phyloP scores from a whole-genome alignment of 768 basidiomycete genomes.

The Rickenella mellea region DNA sequence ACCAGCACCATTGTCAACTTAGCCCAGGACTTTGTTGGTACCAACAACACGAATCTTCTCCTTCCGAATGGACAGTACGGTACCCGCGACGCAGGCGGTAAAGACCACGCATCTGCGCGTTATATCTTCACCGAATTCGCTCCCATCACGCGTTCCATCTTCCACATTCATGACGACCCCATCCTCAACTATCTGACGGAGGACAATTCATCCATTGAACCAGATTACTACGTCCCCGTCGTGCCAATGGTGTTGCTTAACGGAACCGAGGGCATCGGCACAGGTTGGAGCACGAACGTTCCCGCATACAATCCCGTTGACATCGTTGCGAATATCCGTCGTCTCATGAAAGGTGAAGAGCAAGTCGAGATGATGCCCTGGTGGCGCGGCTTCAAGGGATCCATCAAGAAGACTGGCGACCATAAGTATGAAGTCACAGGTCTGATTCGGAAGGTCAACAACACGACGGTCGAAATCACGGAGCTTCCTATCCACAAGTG shows the following conservation, averaged over 20 bases:
- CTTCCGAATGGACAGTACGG: slow-evolving; percentile 91
- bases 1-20: slow-evolving; percentile 85
- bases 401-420: slow-evolving; percentile 71
- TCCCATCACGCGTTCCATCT: slow-evolving; percentile 64
- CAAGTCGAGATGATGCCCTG: slow-evolving; percentile 84
- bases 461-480: slow-evolving; percentile 88
- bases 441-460: slow-evolving; percentile 62
- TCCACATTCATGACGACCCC: slow-evolving; percentile 77
- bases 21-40: slow-evolving; percentile 90
- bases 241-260: slow-evolving; percentile 86
- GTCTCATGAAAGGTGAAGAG: slow-evolving; percentile 81
- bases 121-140: slow-evolving; percentile 87
- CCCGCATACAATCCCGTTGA: slow-evolving; percentile 91
- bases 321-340: slow-evolving; percentile 78
- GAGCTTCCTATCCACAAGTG: slow-evolving; percentile 93
- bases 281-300: slow-evolving; percentile 92
- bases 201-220: slow-evolving; percentile 80
- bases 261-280: slow-evolving; percentile 96
- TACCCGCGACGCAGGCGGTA: slow-evolving; percentile 87
- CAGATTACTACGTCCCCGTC: slow-evolving; percentile 89
- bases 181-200: slow-evolving; percentile 80
- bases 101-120: slow-evolving; percentile 93
- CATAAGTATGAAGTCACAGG: slow-evolving; percentile 84
- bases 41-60: slow-evolving; percentile 89
- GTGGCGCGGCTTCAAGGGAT: slow-evolving; percentile 94